Percentiles rank a stretch among this genome's conserved stretches.
phyloP scores from a whole-genome alignment of 1,284 basidiomycete genomes.

The Hymenochaete sp. region DNA sequence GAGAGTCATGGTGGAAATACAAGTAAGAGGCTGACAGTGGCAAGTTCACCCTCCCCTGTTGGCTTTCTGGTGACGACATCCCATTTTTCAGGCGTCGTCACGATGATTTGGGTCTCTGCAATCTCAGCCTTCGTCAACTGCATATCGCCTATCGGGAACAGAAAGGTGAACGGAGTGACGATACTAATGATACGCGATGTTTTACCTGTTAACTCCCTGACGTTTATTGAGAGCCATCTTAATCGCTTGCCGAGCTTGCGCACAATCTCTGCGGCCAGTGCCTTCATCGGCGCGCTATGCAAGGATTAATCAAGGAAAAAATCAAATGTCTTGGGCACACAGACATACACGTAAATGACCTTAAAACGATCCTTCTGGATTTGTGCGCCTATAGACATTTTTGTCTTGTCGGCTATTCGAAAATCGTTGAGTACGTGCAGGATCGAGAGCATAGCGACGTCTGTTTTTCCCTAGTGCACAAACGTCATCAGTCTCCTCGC shows the following conservation, averaged over 20 bases:
- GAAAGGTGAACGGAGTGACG: slow-evolving; percentile 4
- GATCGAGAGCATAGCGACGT: slow-evolving; percentile 93
- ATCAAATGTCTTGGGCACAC: background rate
- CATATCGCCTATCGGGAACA: slow-evolving; percentile 79
- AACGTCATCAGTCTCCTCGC: slow-evolving; percentile 1
- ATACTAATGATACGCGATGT: background rate
- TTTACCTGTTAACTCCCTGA: slow-evolving; percentile 84
- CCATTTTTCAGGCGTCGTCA: slow-evolving; percentile 99
- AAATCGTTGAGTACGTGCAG: slow-evolving; percentile 82
- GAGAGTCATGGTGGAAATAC: background rate
- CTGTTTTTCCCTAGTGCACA: slow-evolving; percentile 84
- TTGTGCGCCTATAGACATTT: slow-evolving; percentile 37
- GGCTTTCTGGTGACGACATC: slow-evolving; percentile 98
- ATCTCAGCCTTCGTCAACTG: slow-evolving; percentile 94
- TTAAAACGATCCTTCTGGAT: slow-evolving; percentile 80
- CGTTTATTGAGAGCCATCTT: slow-evolving; percentile 82
- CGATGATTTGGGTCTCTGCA: slow-evolving; percentile 93
- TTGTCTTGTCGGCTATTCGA: slow-evolving; percentile 30
- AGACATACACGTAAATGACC: slow-evolving; percentile 86
- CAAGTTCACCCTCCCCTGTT: slow-evolving; percentile 91
- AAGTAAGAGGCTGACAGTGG: slow-evolving; percentile 50
- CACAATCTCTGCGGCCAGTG: slow-evolving; percentile 91
- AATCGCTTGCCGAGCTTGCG: slow-evolving; percentile 88
- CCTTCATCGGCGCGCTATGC: slow-evolving; percentile 92
- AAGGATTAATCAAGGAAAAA: background rate